Evolutionary conservation across 2,329 filamentous ascomycete species (phyloP), one percentile per base, ranked within the genome.

Genomic region (Aspergillus ibericus): DNA sequence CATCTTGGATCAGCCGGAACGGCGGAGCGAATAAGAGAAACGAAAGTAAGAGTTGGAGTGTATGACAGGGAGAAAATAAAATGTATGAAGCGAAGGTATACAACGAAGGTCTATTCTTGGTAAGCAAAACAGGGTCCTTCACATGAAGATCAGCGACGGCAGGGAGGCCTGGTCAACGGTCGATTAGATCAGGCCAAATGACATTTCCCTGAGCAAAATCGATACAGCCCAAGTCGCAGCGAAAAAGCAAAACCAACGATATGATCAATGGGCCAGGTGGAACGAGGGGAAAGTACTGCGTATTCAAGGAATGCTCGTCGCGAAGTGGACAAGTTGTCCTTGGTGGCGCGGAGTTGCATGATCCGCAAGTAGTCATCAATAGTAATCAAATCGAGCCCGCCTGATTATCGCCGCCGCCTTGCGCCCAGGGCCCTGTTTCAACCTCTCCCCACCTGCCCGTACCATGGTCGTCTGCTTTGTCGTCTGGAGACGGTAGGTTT

Each of bases 1-100:
- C 84, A 86, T 86, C 38, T 64, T 68, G 47, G 35, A 15, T 20
- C 27, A 13, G 38, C 35, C n/a, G 15, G 12, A 13, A 38, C 51
- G 36, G 46, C 44, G 20, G 20, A 44, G 20, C 22, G 25, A 50
- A 51, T 18, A 15, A 15, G 25, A 35, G 25, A 16, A 47, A 29
- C 1, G n/a, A 12, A 47, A 22, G 29, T 25, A 40, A 13, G n/a
- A n/a, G 16, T 40, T 15, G 35, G 38, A 29, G 22, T 42, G 35
- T 52, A 25, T 38, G 36, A 36, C 16, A 53, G 13, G 16, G 47
- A 36, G 29, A 53, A 42, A 1, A 2, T 1, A 4, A n/a, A 18
- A n/a, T 6, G 22, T 42, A 40, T n/a, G 16, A 20, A 42, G 16
- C 9, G 50, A 9, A 32, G 25, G 22, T 40, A 27, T 38, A 20